These are phyloP conservation scores for Tilletia horrida DNA, from an alignment of 1,284 basidiomycete species.

Conservation along the genomic window DNA sequence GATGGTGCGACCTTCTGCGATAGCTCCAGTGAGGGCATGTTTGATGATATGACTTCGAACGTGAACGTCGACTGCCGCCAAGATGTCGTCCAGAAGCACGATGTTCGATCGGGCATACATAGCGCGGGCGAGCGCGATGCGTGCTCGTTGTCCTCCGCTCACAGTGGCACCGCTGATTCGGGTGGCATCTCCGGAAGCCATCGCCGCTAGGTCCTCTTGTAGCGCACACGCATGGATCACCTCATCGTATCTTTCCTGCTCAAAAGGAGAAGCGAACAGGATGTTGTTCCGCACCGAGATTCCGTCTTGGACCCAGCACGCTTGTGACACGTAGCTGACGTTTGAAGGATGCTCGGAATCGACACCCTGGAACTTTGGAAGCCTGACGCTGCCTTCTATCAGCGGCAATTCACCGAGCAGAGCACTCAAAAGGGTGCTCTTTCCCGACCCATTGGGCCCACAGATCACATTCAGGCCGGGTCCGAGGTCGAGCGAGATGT, in stretches of 20 bases:
- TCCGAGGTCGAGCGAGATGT: not conserved
- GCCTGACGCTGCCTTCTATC: slow-evolving; percentile 1
- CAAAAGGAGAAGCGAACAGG: not conserved
- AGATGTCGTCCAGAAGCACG: slow-evolving; percentile 22
- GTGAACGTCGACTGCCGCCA: slow-evolving; percentile 22
- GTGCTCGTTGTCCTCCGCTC: slow-evolving; percentile 44
- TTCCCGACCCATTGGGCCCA: slow-evolving; percentile 27
- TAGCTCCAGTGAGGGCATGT: slow-evolving; percentile 28
- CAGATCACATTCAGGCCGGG: slow-evolving; percentile 22
- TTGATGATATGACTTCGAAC: slow-evolving; percentile 23
- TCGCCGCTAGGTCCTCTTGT: not conserved
- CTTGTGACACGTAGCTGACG: slow-evolving; percentile 35
- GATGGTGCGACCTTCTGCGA: slow-evolving; percentile 13
- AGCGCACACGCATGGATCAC: slow-evolving; percentile 7
- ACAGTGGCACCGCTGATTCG: slow-evolving; percentile 14
- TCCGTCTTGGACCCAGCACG: slow-evolving; percentile 25
- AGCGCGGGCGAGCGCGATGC: slow-evolving; percentile 23
- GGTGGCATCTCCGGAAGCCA: slow-evolving; percentile 19
- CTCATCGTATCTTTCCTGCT: slow-evolving; percentile 6
- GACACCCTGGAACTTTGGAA: slow-evolving; percentile 17
- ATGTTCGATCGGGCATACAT: slow-evolving; percentile 26
- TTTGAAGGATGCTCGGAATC: slow-evolving; percentile 8
- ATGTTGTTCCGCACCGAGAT: slow-evolving; percentile 17
- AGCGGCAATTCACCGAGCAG: slow-evolving; percentile 20
- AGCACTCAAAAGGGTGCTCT: slow-evolving; percentile 25